Evolutionary conservation across 2,329 filamentous ascomycete species (phyloP).

Genomic region (Phyllosticta paracitricarpa): DNA sequence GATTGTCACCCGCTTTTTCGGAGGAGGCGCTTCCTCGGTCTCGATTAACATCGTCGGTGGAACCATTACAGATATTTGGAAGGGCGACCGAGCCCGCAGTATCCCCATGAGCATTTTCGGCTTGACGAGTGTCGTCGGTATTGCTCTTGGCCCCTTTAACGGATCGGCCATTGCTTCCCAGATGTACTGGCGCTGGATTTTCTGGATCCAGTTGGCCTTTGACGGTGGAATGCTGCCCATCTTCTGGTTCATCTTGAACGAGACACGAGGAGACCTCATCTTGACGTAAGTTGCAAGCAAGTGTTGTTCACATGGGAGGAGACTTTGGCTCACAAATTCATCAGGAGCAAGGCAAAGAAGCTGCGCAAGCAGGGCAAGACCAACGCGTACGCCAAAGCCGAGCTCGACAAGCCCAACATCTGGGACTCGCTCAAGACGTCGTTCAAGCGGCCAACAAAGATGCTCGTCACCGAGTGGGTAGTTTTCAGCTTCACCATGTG

Average conservation of each 20-base stretch:
- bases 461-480: constrained; percentile 34
- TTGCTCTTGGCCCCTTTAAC: constrained; percentile 36
- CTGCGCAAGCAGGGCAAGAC: constrained; percentile 28
- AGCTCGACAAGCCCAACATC: constrained; percentile 17
- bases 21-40: constrained; percentile 34
- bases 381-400: constrained; percentile 20
- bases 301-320: too few relatives aligned
- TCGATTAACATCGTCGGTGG: constrained; percentile 31
- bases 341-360: constrained; percentile 28
- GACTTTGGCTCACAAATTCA: not conserved
- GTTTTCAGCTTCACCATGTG: constrained; percentile 35
- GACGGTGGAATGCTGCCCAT: constrained; percentile 32
- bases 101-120: constrained; percentile 36
- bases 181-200: constrained; percentile 26
- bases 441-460: constrained; percentile 29
- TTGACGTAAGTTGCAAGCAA: constrained; percentile 12
- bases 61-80: constrained; percentile 29
- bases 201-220: constrained; percentile 35
- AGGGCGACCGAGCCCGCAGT: constrained; percentile 29
- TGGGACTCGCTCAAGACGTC: constrained; percentile 25
- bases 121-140: constrained; percentile 33
- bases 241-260: constrained; percentile 31
- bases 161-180: constrained; percentile 16
- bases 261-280: constrained; percentile 35
- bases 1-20: constrained; percentile 35